Base-by-base conservation (phyloP, 2,329 filamentous ascomycete species). In the Aspergillus thermomutatus region DNA sequence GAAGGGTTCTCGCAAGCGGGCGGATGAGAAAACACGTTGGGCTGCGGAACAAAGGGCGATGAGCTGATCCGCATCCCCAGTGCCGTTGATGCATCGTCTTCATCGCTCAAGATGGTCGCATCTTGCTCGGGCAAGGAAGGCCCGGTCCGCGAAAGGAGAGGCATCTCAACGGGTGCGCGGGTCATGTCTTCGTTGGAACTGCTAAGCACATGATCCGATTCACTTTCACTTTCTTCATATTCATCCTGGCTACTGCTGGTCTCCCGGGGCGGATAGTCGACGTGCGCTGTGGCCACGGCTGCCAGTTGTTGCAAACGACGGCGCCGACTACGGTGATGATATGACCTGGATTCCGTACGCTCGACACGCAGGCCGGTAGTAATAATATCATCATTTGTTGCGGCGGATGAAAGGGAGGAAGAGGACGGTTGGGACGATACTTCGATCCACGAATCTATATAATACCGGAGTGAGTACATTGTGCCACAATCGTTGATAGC, bases 401-500 rank as follows among this genome's bases (percentile, higher is more conserved):
- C 86, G 53, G 86, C 76, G 21, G 84, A 96, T 21, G 92, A 96
- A 11, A 96, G 80, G 14, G 92, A 97, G 2, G 93, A 96, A 2
- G 93, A 96, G 0, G 93, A 97, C 7, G 93, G 92, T 66, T 94
- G 91, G 3, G 93, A 97, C 49, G 89, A 86, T 59, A 99, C 87
- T 73, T 99, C 93, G 66, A 97, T 86, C 94, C 94, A 99, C 8
- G 94, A 97, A 78, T 97, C 94, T 92, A 79, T 64, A 56, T 77
- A 77, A 66, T 75, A 74, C 48, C 68, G 72, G 31, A 75, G 72
- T 77, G 75, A 79, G 73, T 76, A 77, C 72, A 78, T 75, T 55
- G 26, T 62, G 58, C 14, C 47, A 54, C 27, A 23, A 49, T 58
- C 46, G 40, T 43, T 52, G 31, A 46, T 17, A 41, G 23, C 26